Base-by-base conservation (phyloP, 768 basidiomycete genomes). In the Melanogaster broomeanus region DNA sequence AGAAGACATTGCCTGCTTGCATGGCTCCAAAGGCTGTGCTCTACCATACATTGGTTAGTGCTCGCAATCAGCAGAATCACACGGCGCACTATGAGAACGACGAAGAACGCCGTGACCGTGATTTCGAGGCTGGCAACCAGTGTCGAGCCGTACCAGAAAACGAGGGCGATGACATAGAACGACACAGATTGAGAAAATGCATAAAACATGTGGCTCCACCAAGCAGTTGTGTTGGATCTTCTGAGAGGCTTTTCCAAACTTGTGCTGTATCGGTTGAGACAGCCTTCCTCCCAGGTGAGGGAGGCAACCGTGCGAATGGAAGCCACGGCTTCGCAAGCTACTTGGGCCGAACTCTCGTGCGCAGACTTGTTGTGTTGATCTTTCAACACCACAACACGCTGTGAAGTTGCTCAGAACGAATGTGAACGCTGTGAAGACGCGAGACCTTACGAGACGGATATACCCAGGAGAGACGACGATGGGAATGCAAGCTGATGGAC, bases 301-400 rank as follows among this genome's bases (percentile, higher is more conserved):
- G 87, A 78, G 9, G 94, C 93, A 25, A 98, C 94, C 2, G 95
- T 97, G 31, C 90, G 82, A 59, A 98, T 95, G 10, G 95, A 80
- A 11, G 81, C 87, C 22, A 93, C 91, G 30, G 93, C 92, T 68
- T 98, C 95, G 59, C 93, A 94, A 37, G 94, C 94, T 19, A 94
- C 65, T 53, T 96, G 93, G 4, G 94, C 91, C 24, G 90, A 91
- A 5, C 70, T 70, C 59, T 87, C 90, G 63, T 98, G 92, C 0
- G 85, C 75, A 59, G 78, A 77, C 71, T 92, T 92, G 76, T 92
- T 93, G 55, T 75, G 67, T 62, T 89, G 82, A 61, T 91, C 93
- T 67, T 95, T 96, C 56, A 94, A 72, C 1, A 93, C 90, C 52
- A 97, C 93, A 39, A 96, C 88, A 28, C 81, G 85, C 77, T 86